Evolutionary conservation across 1,284 basidiomycete species (phyloP).

Genomic region (Cerrena zonata): DNA sequence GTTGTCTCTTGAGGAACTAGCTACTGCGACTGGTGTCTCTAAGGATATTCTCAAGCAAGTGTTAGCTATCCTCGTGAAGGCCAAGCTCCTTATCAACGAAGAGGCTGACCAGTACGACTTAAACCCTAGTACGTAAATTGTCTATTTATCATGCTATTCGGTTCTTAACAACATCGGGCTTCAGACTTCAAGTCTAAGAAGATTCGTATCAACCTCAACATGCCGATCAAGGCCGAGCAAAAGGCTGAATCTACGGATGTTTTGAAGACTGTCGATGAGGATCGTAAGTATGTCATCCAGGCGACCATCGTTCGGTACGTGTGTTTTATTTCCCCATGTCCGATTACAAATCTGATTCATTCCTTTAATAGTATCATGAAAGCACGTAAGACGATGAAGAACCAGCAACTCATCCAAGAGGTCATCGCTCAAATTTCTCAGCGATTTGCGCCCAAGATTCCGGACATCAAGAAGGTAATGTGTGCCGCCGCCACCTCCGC

Average conservation of each 20-base stretch:
- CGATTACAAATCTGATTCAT: not conserved
- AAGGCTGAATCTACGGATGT: constrained; percentile 90
- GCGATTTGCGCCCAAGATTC: constrained; percentile 84
- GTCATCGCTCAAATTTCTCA: constrained; percentile 88
- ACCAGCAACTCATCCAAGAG: constrained; percentile 89
- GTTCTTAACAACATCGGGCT: constrained; percentile 1
- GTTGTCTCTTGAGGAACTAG: constrained; percentile 75
- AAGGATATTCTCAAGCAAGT: constrained; percentile 84
- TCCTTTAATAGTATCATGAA: constrained; percentile 80
- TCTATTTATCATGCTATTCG: not conserved
- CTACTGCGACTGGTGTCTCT: constrained; percentile 77
- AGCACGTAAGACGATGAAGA: constrained; percentile 95
- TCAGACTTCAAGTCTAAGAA: constrained; percentile 95
- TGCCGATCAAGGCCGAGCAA: constrained; percentile 90
- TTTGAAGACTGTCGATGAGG: constrained; percentile 93
- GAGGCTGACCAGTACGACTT: constrained; percentile 87
- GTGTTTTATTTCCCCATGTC: not conserved
- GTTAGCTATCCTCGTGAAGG: constrained; percentile 79
- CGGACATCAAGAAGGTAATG: constrained; percentile 82
- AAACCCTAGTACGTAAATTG: constrained; percentile 70
- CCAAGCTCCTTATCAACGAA: constrained; percentile 82
- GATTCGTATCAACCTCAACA: constrained; percentile 89
- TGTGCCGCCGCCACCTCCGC: constrained; percentile 1
- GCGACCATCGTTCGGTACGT: constrained; percentile 90
- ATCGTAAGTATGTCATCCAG: constrained; percentile 94